Evolutionary conservation across 179 eudicot species (phyloP).

Genomic region (Camellia oleifera): DNA sequence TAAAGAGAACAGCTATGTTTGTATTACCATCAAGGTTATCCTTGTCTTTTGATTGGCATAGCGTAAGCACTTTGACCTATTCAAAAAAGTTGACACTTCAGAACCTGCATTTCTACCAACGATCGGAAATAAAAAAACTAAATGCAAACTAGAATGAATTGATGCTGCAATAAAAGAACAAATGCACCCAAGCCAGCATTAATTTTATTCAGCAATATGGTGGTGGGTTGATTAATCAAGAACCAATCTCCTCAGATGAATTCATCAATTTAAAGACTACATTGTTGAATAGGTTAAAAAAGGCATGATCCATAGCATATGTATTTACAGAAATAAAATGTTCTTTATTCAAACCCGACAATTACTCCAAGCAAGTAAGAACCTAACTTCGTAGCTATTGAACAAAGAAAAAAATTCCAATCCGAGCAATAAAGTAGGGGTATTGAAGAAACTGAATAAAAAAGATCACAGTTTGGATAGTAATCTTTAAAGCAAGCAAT

Average conservation of each 20-base stretch:
- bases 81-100: not conserved
- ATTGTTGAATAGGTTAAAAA: not conserved
- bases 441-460: not conserved
- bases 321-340: not conserved
- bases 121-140: not conserved
- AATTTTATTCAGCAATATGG: not conserved
- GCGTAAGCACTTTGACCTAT: conserved; percentile 73
- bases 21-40: conserved; percentile 56
- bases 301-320: not conserved
- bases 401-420: too few relatives aligned
- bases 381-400: not conserved
- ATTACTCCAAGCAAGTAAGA: not conserved
- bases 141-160: not conserved
- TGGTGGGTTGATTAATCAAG: not conserved
- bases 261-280: not conserved
- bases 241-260: not conserved
- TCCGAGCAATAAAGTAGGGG: too few relatives aligned
- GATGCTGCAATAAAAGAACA: not conserved
- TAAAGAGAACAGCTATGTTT: not conserved
- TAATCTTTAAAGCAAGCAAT: not conserved
- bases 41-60: conserved; percentile 64
- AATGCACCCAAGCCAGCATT: not conserved
- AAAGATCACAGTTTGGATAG: not conserved
- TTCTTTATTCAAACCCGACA: not conserved
- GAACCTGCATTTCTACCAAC: too few relatives aligned